Conservation (phyloP, 331 rosid species). For the Malus hybrid region DNA sequence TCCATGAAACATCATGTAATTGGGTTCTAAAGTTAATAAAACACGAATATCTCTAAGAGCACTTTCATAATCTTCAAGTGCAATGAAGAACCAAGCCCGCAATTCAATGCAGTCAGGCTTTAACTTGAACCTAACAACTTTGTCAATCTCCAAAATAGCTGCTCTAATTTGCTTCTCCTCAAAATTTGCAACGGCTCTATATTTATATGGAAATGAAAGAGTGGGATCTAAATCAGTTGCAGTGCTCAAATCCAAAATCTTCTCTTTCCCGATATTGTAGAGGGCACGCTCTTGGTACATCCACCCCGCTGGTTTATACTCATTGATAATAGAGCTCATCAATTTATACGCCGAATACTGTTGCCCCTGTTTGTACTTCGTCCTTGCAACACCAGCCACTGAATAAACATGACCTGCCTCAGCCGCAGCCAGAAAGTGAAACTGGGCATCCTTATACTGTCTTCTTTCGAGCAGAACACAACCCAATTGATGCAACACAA, state of each 20-base stretch:
- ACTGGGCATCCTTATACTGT: conserved; percentile 47
- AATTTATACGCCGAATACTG: conserved; percentile 66
- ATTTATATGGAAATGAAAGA: conserved; percentile 64
- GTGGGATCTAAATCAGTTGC: conserved; percentile 73
- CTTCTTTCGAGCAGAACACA: conserved; percentile 58
- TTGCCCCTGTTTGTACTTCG: conserved; percentile 63
- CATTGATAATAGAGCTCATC: conserved; percentile 55
- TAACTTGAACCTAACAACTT: conserved; percentile 57
- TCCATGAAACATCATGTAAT: conserved; percentile 42
- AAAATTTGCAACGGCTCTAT: conserved; percentile 51
- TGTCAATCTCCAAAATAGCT: conserved; percentile 61
- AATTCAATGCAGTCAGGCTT: conserved; percentile 59
- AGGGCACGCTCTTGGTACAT: conserved; percentile 82
- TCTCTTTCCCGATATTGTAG: conserved; percentile 66
- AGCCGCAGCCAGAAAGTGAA: conserved; percentile 50
- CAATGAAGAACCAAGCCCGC: conserved; percentile 67
- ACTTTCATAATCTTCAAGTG: conserved; percentile 49
- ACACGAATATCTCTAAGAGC: conserved; percentile 65
- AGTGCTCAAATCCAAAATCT: conserved; percentile 49
- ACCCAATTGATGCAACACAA: conserved; percentile 65
- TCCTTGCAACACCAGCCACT: conserved; percentile 65
- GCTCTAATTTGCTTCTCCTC: conserved; percentile 60
- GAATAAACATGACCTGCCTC: conserved; percentile 71
- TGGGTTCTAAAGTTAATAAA: conserved; percentile 60
- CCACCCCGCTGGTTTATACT: conserved; percentile 72